A percentile compares a stretch with the other conserved stretches of the same genome.
These are phyloP conservation scores for Vaccinium myrtillus DNA, from an alignment of 148 eudicot species.

Conservation along the genomic window DNA sequence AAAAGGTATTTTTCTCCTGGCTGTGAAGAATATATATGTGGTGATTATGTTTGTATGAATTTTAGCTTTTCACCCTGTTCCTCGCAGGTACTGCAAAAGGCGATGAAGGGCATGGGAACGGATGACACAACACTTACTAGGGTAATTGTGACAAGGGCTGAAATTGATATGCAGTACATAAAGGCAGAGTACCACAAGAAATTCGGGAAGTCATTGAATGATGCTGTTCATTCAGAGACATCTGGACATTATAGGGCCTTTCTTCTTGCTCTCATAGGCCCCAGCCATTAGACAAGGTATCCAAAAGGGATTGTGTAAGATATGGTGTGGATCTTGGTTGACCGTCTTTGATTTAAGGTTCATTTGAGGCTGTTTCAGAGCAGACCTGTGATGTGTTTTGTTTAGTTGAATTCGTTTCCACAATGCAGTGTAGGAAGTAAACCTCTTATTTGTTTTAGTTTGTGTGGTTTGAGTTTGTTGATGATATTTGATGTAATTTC, in stretches of 20 bases:
- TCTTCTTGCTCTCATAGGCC: conserved; percentile 77
- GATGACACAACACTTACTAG: conserved; percentile 61
- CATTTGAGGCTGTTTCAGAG: neutral
- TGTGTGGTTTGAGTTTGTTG: neutral
- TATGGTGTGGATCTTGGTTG: neutral
- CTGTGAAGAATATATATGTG: neutral
- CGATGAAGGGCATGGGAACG: conserved; percentile 93
- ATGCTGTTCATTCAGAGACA: conserved; percentile 78
- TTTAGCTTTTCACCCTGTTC: neutral
- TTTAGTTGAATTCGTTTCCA: neutral
- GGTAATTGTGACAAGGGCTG: conserved; percentile 75
- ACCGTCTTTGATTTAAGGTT: neutral
- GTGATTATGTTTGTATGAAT: neutral
- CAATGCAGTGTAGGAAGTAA: neutral
- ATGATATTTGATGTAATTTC: neutral
- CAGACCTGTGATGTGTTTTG: neutral
- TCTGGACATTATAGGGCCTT: conserved; percentile 69
- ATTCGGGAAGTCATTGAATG: conserved; percentile 59
- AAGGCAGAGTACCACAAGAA: conserved; percentile 72
- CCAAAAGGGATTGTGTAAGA: neutral
- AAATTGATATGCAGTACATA: conserved; percentile 80
- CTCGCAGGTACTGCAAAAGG: conserved; percentile 56
- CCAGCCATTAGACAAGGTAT: conserved; percentile 28
- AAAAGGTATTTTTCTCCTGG: neutral
- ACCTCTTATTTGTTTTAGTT: neutral